phyloP scores from a whole-genome alignment of 441 rosid species.

The Metrosideros polymorpha region DNA sequence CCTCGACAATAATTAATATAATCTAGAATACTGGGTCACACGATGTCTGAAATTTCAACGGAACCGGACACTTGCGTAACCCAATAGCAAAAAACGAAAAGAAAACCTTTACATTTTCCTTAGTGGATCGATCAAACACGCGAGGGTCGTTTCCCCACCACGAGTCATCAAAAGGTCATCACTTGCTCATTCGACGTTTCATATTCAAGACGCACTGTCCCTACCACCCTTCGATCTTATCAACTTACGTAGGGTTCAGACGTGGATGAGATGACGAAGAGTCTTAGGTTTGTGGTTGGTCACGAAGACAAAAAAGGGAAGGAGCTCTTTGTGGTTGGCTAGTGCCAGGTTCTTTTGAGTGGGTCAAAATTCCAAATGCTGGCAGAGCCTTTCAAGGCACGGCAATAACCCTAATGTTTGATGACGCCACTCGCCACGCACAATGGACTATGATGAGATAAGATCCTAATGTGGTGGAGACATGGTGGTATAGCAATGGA shows the following conservation, averaged over 20 bases:
- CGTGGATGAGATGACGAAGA: not conserved
- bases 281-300: not conserved
- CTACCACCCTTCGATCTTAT: not conserved
- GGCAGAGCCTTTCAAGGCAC: not conserved
- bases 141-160: not conserved
- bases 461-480: not conserved
- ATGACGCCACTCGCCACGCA: not conserved
- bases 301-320: not conserved
- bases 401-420: not conserved
- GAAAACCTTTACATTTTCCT: not conserved
- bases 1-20: not conserved
- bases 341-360: not conserved
- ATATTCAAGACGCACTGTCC: too few relatives aligned
- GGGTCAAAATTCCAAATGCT: not conserved
- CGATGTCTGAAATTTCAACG: not conserved
- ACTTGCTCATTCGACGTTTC: too few relatives aligned
- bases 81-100: not conserved
- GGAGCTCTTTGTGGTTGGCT: not conserved
- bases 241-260: not conserved
- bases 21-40: not conserved
- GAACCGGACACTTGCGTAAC: not conserved
- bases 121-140: not conserved
- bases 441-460: not conserved
- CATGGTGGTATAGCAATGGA: not conserved
- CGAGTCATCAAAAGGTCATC: not conserved